These are phyloP conservation scores for Osmanthus fragrans DNA, from an alignment of 257 asterid genomes.

Conservation along the genomic window DNA sequence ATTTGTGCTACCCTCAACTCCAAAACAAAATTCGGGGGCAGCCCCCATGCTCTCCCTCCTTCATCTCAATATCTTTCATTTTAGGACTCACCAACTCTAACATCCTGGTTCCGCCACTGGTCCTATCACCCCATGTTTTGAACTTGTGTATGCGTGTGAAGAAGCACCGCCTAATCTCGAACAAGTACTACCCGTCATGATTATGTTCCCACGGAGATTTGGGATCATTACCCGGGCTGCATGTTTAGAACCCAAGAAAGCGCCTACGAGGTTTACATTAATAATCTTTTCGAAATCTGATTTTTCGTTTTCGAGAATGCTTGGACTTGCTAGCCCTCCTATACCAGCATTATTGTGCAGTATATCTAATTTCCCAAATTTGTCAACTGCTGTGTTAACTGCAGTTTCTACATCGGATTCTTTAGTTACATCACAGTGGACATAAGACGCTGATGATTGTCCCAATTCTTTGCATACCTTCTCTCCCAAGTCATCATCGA, in stretches of 20 bases:
- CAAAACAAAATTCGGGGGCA: no score
- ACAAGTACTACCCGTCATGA: constrained; percentile 28
- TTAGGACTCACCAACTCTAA: no score
- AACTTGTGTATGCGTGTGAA: constrained; percentile 33
- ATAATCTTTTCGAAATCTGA: constrained; percentile 28
- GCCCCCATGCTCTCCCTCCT: no score
- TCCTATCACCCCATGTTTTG: constrained; percentile 39
- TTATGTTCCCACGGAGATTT: constrained; percentile 29
- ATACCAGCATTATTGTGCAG: constrained; percentile 41
- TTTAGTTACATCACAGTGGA: no score
- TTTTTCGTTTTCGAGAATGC: constrained; percentile 17
- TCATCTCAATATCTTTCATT: no score
- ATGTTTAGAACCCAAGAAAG: constrained; percentile 44
- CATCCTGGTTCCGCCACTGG: no score
- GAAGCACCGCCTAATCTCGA: constrained; percentile 23
- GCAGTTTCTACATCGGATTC: background rate
- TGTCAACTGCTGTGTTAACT: constrained; percentile 1
- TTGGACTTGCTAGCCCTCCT: background rate
- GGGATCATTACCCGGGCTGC: constrained; percentile 51
- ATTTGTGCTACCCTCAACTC: no score
- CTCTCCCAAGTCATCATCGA: constrained; percentile 1
- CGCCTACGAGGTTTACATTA: constrained; percentile 32
- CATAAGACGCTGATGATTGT: no score
- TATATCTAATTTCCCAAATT: constrained; percentile 38
- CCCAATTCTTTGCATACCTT: no score